Base-by-base conservation (phyloP, 2,329 filamentous ascomycete genomes). In the Pezizomycotina sp. region DNA sequence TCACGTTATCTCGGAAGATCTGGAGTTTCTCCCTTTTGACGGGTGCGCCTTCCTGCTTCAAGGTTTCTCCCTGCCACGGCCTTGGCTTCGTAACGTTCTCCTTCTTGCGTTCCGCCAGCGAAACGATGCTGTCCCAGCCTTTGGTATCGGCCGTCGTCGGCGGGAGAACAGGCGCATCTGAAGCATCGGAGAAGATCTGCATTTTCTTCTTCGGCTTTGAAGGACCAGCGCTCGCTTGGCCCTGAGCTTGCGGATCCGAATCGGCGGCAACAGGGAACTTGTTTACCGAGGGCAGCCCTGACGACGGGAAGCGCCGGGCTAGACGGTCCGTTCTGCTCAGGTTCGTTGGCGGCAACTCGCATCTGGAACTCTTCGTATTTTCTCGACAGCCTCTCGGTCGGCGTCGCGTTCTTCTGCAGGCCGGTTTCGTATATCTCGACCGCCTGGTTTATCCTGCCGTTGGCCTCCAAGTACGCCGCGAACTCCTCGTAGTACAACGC, bases 401-500 rank as follows among this genome's bases (percentile, higher is more conserved):
- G 89, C 23, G 80, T 69, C 3, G 89, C 89, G 50, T 91, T 83
- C 26, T 74, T 74, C 56, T 93, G 80, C 35, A 98, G 77, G 2
- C 89, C 89, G 47, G 92, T 63, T 50, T 76, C 74, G 56, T 91
- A 95, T 1, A 98, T 79, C 56, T 98, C 89, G 50, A 92, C 83
- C 1, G 89, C 86, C 56, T 98, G 89, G 14, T 65, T 68, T 78
- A 82, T 93, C 46, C 86, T 67, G 9, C 74, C 78, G 5, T 75
- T 78, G 22, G 71, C 66, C 60, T 98, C 89, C 5, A 98, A 64
- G 81, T 84, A 95, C 1, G 73, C 77, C 1, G 89, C 84, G 54
- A 92, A 98, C 53, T 95, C 89, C 56, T 98, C 89, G 58, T 98
- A 98, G 57, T 83, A 98, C 3, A 95, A 63, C 2, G 89, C 89